Evolutionary conservation across 129 eudicot genomes (phyloP), one percentile per base, ranked within the genome.

Genomic region (Centaurea solstitialis): DNA sequence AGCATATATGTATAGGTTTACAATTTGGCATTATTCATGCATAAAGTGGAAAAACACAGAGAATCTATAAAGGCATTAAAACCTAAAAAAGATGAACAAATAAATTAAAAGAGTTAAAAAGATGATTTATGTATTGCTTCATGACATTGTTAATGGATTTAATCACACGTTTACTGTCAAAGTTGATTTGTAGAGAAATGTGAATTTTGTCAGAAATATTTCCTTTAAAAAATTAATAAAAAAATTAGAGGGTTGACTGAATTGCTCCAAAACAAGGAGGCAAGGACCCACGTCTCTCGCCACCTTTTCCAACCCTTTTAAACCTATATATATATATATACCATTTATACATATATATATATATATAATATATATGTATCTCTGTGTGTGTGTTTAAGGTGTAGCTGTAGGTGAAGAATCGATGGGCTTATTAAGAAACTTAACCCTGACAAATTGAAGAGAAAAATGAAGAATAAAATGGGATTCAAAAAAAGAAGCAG

Each of bases 241-340:
- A 75, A 76, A 85, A 26, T 4, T 62, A 41, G 59, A 74, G 62
- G 62, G 88, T 89, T 81, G 86, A 86, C 87, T 67, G 89, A 77
- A 75, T 57, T 81, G 91, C 84, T 79, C 87, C 87, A 83, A 83
- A 82, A 75, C 78, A 86, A 76, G 87, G 90, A 86, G 90, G 88
- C 94, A 90, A 83, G 90, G 90, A 88, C 94, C 94, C 94, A 90
- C 88, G 92, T 90, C 94, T 88, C 87, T 77, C 87, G 94, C 89
- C 86, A 75, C 70, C 87, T 70, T 73, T 76, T 78, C 86, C 83
- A 78, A 83, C 89, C n/a, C 70, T 47, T 72, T 82, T 33, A 71
- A 26, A 73, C 35, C 66, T 23, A 30, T 80, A 64, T 13, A 47
- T n/a, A n/a, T 23, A 30, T 80, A 64, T 26, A 0, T 26, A 26